Percentiles rank a stretch among this genome's conserved stretches.
Evolutionary conservation across 2,329 filamentous ascomycete genomes (phyloP).

Genomic region (Fusarium nelsonii): DNA sequence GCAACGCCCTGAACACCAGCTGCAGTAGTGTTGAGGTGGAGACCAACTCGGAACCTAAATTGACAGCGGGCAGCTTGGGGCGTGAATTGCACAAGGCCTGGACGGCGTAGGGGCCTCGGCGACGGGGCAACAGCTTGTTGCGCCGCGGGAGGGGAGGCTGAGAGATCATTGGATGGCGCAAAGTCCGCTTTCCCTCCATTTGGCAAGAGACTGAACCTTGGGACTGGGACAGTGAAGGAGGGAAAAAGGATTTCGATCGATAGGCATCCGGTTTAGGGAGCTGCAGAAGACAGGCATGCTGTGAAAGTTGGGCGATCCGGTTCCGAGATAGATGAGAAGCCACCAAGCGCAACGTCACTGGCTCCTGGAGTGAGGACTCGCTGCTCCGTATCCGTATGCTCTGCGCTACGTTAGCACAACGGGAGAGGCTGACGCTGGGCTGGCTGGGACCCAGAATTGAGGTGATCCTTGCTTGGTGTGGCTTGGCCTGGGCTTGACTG

Average conservation of each 20-base stretch:
- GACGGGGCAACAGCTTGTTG: slow-evolving; percentile 32
- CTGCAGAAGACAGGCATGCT: neutral
- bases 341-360: neutral
- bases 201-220: slow-evolving; percentile 25
- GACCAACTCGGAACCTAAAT: slow-evolving; percentile 5
- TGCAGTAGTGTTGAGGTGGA: slow-evolving; percentile 24
- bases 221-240: slow-evolving; percentile 17
- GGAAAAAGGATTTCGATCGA: slow-evolving; percentile 12
- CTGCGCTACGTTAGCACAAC: slow-evolving; percentile 14
- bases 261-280: slow-evolving; percentile 8
- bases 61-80: slow-evolving; percentile 33
- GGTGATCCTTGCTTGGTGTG: slow-evolving; percentile 18
- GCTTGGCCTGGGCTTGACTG: slow-evolving; percentile 15
- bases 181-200: slow-evolving; percentile 24
- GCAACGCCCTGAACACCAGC: slow-evolving; percentile 31
- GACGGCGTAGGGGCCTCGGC: slow-evolving; percentile 18
- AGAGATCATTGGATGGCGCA: slow-evolving; percentile 16
- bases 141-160: slow-evolving; percentile 26
- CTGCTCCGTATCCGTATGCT: neutral
- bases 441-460: neutral
- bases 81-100: slow-evolving; percentile 28
- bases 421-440: slow-evolving; percentile 35
- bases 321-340: neutral
- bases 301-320: neutral
- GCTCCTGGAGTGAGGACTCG: slow-evolving; percentile 8